phyloP scores from a whole-genome alignment of 2,329 filamentous ascomycete genomes.

The Allantophomopsis lycopodina region DNA sequence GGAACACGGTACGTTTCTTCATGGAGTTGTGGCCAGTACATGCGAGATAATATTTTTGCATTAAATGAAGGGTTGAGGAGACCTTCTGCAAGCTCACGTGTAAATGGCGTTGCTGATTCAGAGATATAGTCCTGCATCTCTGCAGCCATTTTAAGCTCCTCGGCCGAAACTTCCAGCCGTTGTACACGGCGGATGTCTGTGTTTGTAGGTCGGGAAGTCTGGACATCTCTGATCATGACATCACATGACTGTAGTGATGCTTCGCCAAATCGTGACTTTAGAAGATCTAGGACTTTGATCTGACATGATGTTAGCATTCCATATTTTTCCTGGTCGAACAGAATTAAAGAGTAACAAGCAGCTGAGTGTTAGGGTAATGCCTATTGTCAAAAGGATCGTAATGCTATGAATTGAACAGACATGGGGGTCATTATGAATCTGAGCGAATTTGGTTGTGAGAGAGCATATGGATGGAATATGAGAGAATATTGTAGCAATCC shows the following conservation, averaged over 20 bases:
- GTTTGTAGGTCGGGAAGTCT: constrained; percentile 69
- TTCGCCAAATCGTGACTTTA: constrained; percentile 84
- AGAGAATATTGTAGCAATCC: not conserved
- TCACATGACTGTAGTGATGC: constrained; percentile 80
- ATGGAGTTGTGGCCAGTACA: constrained; percentile 83
- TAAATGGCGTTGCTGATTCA: constrained; percentile 1
- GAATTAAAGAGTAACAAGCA: not conserved
- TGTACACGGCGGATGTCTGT: constrained; percentile 43
- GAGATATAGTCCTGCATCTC: constrained; percentile 16
- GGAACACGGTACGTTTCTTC: constrained; percentile 57
- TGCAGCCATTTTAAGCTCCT: constrained; percentile 12
- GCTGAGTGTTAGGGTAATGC: no score
- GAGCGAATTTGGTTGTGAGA: no score
- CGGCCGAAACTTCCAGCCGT: constrained; percentile 19
- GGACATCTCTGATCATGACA: constrained; percentile 91
- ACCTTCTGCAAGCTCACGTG: constrained; percentile 6
- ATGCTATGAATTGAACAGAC: no score
- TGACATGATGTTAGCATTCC: constrained; percentile 15
- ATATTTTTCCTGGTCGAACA: not conserved
- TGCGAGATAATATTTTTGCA: constrained; percentile 75
- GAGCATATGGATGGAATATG: no score
- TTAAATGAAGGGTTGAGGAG: constrained; percentile 37
- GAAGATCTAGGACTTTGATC: constrained; percentile 67
- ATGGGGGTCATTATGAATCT: no score
- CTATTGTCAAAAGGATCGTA: no score